Evolutionary conservation across 768 basidiomycete genomes (phyloP), one percentile per base, ranked within the genome.

Genomic region (Butyriboletus loyo): DNA sequence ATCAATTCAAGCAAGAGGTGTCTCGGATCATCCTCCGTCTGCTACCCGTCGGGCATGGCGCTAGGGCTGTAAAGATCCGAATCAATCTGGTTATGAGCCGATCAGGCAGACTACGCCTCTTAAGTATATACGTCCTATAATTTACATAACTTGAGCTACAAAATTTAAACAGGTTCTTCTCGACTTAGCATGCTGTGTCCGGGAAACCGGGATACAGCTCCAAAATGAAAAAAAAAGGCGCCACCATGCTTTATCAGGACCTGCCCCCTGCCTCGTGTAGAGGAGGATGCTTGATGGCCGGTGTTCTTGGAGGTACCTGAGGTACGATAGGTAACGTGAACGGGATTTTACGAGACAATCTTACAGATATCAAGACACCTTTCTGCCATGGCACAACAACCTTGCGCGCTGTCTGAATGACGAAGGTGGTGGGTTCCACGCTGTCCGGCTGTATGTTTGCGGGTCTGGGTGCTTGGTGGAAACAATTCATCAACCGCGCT

Each of bases 251-350:
- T 57, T 30, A 30, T 60, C 50, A 46, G 31, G 55, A 28, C 54
- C 56, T 55, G 28, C 42, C 27, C 15, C 31, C 30, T 40, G 56
- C 64, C 60, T 58, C 64, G 38, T 68, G 64, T 57, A 30, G 27
- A 15, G 51, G 22, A 53, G 43, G 52, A 25, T 54, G 51, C 21
- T 55, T 49, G 25, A 44, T 47, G 19, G 41, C 46, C 35, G 53
- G 25, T 27, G 57, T 51, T 40, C 52, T 60, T 37, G 67, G 60
- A 28, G 69, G 62, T 17, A 70, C 60, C 68, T 70, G 53, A 19
- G 9, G 13, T 14, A 24, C 11, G 39, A 49, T 65, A 24, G 46
- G 57, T 50, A 47, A 47, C 21, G 37, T 46, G 49, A 32, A 52
- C 22, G 25, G 13, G 37, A 11, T 25, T 31, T 21, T 45, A 7